phyloP scores from a whole-genome alignment of 306 rosid genomes.

The Canavalia ensiformis region DNA sequence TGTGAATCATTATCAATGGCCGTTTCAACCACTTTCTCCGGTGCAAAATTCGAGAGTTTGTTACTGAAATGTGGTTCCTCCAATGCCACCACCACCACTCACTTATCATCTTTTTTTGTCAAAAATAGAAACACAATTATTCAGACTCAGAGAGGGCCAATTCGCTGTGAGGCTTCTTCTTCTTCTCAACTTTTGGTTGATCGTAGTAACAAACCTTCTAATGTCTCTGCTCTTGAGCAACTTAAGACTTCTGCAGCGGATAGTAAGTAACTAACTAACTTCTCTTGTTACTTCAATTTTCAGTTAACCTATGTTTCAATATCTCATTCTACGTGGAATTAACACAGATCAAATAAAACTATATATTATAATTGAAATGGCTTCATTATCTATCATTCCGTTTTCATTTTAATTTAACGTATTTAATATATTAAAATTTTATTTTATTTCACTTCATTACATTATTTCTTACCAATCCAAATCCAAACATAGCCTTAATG shows the following conservation, averaged over 20 bases:
- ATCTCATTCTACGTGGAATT: too few relatives aligned
- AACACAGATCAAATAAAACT: too few relatives aligned
- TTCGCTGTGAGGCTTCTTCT: slow-evolving; percentile 70
- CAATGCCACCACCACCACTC: slow-evolving; percentile 5
- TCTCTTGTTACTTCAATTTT: neutral
- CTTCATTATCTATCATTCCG: too few relatives aligned
- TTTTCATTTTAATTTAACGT: too few relatives aligned
- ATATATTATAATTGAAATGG: too few relatives aligned
- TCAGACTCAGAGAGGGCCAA: slow-evolving; percentile 54
- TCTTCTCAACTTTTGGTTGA: slow-evolving; percentile 57
- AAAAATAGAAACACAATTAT: slow-evolving; percentile 48
- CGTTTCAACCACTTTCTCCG: slow-evolving; percentile 63
- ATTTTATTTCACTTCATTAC: too few relatives aligned
- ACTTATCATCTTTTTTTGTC: slow-evolving; percentile 46
- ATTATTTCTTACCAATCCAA: too few relatives aligned
- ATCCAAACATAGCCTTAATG: too few relatives aligned
- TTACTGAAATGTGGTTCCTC: slow-evolving; percentile 61
- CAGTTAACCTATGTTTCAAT: too few relatives aligned
- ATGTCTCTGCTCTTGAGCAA: slow-evolving; percentile 82
- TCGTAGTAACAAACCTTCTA: slow-evolving; percentile 44
- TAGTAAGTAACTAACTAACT: slow-evolving; percentile 50
- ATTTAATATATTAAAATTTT: too few relatives aligned
- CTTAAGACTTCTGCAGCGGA: slow-evolving; percentile 92
- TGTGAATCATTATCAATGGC: slow-evolving; percentile 51
- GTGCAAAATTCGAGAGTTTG: slow-evolving; percentile 63